Percentiles rank a stretch among this genome's conserved stretches.
phyloP scores from a whole-genome alignment of 1,139 yeast genomes.

The Maudiozyma humilis region DNA sequence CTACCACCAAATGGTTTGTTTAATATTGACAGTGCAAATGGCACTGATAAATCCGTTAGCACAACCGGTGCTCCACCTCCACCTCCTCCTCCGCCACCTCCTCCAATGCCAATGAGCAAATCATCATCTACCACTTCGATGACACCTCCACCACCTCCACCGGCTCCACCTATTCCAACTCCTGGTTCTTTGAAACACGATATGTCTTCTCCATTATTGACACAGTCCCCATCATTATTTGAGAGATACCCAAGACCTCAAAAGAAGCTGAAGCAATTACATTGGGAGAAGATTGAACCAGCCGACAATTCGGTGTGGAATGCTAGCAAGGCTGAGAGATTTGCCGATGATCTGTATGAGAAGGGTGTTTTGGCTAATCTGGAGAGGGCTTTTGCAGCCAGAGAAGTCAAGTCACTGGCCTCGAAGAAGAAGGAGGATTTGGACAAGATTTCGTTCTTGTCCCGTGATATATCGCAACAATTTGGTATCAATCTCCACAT shows the following conservation, averaged over 20 bases:
- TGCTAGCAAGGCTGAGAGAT: constrained; percentile 37
- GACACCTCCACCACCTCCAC: constrained; percentile 31
- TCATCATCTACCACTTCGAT: constrained; percentile 29
- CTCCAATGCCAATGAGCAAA: constrained; percentile 19
- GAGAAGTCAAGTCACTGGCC: constrained; percentile 52
- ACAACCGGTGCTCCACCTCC: constrained; percentile 27
- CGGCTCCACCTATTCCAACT: constrained; percentile 27
- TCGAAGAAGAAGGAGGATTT: constrained; percentile 38
- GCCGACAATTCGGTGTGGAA: constrained; percentile 65
- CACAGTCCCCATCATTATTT: constrained; percentile 39
- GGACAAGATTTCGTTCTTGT: constrained; percentile 50
- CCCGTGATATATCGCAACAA: constrained; percentile 69
- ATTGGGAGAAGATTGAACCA: constrained; percentile 71
- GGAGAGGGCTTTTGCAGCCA: constrained; percentile 71
- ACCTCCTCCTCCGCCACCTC: constrained; percentile 30
- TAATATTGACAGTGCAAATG: neutral
- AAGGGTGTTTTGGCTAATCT: constrained; percentile 70
- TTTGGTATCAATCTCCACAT: constrained; percentile 69
- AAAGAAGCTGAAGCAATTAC: constrained; percentile 69
- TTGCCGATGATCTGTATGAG: constrained; percentile 54
- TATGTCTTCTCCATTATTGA: constrained; percentile 33
- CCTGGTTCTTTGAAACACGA: constrained; percentile 23
- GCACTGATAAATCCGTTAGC: neutral
- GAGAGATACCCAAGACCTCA: constrained; percentile 67
- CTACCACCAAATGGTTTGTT: neutral